Conservation (phyloP, 352 stramenopile species). For the Pythium sp. region DNA sequence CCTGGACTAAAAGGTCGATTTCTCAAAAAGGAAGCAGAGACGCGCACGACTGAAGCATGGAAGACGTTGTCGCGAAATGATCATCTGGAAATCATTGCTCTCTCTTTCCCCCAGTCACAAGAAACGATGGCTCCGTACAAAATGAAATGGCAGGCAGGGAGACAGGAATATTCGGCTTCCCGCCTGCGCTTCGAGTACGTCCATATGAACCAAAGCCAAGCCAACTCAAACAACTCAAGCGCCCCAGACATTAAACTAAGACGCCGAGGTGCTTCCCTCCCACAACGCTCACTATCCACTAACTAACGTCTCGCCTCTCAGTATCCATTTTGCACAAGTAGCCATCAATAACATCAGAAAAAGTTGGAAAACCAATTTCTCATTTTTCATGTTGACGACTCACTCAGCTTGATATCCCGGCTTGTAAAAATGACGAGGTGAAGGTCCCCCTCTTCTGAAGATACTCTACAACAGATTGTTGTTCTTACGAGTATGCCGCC, state of each 20-base stretch:
- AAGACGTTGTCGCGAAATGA: background rate
- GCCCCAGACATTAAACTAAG: background rate
- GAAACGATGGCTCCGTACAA: constrained; percentile 3
- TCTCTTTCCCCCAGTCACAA: constrained; percentile 1
- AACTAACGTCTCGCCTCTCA: background rate
- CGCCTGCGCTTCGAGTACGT: constrained; percentile 2
- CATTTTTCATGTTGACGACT: background rate
- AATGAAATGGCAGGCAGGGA: background rate
- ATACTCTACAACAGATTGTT: background rate
- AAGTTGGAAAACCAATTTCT: background rate
- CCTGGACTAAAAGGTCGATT: constrained; percentile 47
- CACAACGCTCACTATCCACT: background rate
- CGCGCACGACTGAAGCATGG: background rate
- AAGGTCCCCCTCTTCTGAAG: background rate
- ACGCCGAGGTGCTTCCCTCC: background rate
- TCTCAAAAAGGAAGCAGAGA: background rate
- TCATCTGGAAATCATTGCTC: constrained; percentile 9
- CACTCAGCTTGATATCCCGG: no score
- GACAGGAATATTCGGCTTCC: background rate
- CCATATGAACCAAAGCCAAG: background rate
- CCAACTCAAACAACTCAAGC: background rate
- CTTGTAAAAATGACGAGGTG: background rate
- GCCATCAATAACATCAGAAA: background rate
- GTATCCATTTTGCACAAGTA: background rate
- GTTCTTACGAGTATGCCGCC: background rate